A percentile compares a stretch with the other conserved stretches of the same genome.
Conservation (phyloP, 139 green algal genomes). For the Chlorella ohadii region DNA sequence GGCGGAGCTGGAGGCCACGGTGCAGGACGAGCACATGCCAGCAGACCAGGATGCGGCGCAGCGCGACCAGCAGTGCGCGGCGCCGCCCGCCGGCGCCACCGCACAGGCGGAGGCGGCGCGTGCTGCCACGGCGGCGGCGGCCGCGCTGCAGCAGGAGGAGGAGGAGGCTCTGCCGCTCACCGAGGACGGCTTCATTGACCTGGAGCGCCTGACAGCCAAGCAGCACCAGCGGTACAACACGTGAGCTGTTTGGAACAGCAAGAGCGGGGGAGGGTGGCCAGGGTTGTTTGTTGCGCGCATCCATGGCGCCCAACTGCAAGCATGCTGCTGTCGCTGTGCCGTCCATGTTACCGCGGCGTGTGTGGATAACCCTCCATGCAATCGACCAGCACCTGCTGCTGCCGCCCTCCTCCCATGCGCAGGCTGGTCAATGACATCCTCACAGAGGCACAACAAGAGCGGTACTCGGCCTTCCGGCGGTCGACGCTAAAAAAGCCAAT, state of each 20-base stretch:
- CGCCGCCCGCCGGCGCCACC: background rate
- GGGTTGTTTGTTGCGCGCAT: too few relatives aligned
- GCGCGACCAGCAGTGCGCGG: constrained; percentile 1
- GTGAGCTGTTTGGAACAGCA: background rate
- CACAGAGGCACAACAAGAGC: constrained; percentile 72
- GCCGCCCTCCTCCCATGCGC: background rate
- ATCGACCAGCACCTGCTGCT: background rate
- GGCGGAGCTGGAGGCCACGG: constrained; percentile 17
- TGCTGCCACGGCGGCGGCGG: background rate
- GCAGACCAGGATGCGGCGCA: background rate
- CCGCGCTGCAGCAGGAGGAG: constrained; percentile 18
- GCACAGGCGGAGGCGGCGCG: constrained; percentile 2
- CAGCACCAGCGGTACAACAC: constrained; percentile 42
- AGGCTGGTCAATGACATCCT: constrained; percentile 65
- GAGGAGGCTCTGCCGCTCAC: constrained; percentile 30
- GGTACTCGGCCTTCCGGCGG: constrained; percentile 74
- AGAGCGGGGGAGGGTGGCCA: background rate
- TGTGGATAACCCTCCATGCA: too few relatives aligned
- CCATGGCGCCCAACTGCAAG: too few relatives aligned
- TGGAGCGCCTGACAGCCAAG: constrained; percentile 40
- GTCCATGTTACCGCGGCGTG: too few relatives aligned
- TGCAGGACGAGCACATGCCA: background rate
- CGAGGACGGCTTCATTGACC: constrained; percentile 37
- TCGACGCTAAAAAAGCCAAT: constrained; percentile 63
- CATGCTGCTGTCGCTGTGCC: too few relatives aligned